A percentile compares a stretch with the other conserved stretches of the same genome.
Evolutionary conservation across 2,329 filamentous ascomycete genomes (phyloP).

Genomic region (Paraconiothyrium brasiliense): DNA sequence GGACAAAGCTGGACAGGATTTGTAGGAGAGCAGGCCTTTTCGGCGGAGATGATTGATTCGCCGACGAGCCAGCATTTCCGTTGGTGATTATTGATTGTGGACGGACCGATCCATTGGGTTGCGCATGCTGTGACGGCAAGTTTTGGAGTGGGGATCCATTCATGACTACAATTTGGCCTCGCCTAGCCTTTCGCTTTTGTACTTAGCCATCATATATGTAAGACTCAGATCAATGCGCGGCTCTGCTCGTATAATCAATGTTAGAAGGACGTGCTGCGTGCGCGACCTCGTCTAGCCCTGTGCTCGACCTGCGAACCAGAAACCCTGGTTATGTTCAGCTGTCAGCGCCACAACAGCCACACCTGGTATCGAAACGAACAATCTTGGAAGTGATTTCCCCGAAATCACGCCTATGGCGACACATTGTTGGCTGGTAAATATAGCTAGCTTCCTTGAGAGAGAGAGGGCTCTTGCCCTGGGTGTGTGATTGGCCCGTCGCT

Average conservation of each 20-base stretch:
- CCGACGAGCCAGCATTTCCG: not conserved
- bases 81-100: not conserved
- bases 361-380: not conserved
- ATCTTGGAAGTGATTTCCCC: not conserved
- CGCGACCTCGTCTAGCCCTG: conserved; percentile 13
- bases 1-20: not conserved
- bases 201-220: not conserved
- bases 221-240: not conserved
- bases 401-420: not conserved
- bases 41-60: not conserved
- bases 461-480: not conserved
- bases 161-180: not conserved
- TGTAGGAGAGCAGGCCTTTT: not conserved
- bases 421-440: not conserved
- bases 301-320: not conserved
- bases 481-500: not conserved
- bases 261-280: not conserved
- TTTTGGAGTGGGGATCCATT: conserved; percentile 6
- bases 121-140: not conserved
- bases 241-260: not conserved
- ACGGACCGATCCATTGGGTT: not conserved
- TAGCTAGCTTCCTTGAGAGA: not conserved
- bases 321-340: not conserved
- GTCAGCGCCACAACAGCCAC: conserved; percentile 11
- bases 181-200: not conserved